These are phyloP conservation scores for Bryopsis sp. DNA, from an alignment of 139 green algal genomes.

Conservation along the genomic window DNA sequence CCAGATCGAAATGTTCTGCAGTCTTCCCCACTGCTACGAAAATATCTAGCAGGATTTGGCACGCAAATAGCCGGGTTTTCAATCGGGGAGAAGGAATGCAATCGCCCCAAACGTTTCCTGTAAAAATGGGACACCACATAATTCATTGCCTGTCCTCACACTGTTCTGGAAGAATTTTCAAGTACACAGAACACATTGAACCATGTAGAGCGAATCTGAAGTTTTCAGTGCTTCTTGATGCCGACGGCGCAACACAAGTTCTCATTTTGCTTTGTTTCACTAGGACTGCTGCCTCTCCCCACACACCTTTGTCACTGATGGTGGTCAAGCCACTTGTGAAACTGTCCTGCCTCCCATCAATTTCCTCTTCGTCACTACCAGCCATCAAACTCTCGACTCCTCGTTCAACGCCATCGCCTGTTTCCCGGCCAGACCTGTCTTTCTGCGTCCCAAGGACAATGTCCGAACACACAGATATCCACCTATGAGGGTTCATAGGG, in stretches of 20 bases:
- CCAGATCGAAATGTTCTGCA: conserved; percentile 34
- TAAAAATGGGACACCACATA: too few species aligned
- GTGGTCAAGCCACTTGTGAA: not conserved
- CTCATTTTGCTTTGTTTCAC: too few species aligned
- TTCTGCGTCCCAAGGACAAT: conserved; percentile 8
- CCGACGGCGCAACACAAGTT: too few species aligned
- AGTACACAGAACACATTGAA: too few species aligned
- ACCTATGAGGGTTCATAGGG: conserved; percentile 21
- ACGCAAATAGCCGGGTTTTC: conserved; percentile 71
- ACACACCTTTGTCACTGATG: too few species aligned
- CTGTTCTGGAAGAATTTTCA: too few species aligned
- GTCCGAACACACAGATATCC: conserved; percentile 23
- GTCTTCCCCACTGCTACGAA: conserved; percentile 39
- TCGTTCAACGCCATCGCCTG: not conserved
- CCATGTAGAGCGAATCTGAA: too few species aligned
- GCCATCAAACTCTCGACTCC: conserved; percentile 1
- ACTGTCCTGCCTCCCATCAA: not conserved
- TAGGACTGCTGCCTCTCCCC: too few species aligned
- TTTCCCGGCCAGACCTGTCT: not conserved
- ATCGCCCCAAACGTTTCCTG: too few species aligned
- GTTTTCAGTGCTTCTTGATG: too few species aligned
- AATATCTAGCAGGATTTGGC: conserved; percentile 47
- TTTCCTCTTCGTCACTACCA: not conserved
- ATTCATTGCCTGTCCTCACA: too few species aligned
- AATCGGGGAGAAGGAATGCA: conserved; percentile 38